Evolutionary conservation across 2,329 filamentous ascomycete genomes (phyloP).

Genomic region (Rhynchosporium agropyri): DNA sequence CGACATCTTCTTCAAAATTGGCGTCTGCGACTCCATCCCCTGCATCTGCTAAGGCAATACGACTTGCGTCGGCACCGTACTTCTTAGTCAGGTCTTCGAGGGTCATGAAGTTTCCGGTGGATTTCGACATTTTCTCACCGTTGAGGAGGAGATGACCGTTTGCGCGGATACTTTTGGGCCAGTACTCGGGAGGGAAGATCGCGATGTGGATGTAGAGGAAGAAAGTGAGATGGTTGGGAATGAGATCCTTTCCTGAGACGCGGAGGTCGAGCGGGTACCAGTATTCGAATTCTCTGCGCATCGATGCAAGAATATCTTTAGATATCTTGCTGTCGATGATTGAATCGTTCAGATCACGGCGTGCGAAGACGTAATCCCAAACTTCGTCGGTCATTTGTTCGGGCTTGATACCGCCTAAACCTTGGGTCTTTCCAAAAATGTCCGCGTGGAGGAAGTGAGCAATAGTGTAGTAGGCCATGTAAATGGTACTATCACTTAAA

Average conservation of each 20-base stretch:
- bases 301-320: conserved; percentile 71
- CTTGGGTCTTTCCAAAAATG: conserved; percentile 76
- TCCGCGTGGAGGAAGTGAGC: conserved; percentile 75
- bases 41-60: conserved; percentile 90
- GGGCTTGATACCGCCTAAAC: conserved; percentile 67
- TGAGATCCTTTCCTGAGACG: conserved; percentile 88
- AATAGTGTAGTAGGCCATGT: conserved; percentile 80
- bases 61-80: conserved; percentile 90
- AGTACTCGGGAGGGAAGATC: conserved; percentile 84
- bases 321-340: conserved; percentile 71
- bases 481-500: conserved; percentile 89
- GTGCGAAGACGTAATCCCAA: conserved; percentile 93
- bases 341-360: conserved; percentile 69
- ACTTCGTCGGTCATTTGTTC: conserved; percentile 94
- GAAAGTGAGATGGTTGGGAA: conserved; percentile 93
- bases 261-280: conserved; percentile 93
- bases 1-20: conserved; percentile 95
- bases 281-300: conserved; percentile 94
- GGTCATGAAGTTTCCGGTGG: conserved; percentile 95
- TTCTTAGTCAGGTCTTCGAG: conserved; percentile 83
- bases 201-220: conserved; percentile 93
- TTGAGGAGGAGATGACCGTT: conserved; percentile 96
- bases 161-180: conserved; percentile 81
- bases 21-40: conserved; percentile 94
- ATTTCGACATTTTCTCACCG: conserved; percentile 98